These are phyloP conservation scores for Aechmea fasciata DNA, from an alignment of 176 grass and related monocot genomes.

Conservation along the genomic window DNA sequence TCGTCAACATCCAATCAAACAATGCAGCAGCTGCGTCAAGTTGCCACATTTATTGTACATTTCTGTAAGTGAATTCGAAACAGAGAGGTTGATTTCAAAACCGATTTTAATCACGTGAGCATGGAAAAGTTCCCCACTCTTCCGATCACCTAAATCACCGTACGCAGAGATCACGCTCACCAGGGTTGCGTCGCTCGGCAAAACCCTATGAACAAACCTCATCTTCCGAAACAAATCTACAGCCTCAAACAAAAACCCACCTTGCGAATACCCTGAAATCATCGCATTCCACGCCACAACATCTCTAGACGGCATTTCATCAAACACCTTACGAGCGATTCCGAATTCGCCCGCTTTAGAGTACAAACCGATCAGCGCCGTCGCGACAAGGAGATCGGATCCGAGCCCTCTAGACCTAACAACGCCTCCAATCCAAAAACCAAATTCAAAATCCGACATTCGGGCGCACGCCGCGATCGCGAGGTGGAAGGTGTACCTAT, in stretches of 20 bases:
- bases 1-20: constrained; percentile 40
- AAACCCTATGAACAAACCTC: constrained; percentile 13
- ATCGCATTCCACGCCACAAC: constrained; percentile 41
- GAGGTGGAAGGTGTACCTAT: constrained; percentile 52
- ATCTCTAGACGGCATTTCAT: constrained; percentile 41
- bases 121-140: constrained; percentile 21
- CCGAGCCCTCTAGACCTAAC: constrained; percentile 18
- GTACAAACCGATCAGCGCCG: constrained; percentile 37
- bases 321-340: constrained; percentile 43
- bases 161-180: constrained; percentile 48
- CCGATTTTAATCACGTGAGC: constrained; percentile 31
- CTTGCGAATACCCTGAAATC: constrained; percentile 36
- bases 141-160: constrained; percentile 8
- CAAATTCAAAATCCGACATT: constrained; percentile 14
- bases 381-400: constrained; percentile 44
- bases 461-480: constrained; percentile 35
- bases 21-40: constrained; percentile 31
- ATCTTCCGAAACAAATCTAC: constrained; percentile 30
- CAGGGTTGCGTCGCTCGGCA: constrained; percentile 34
- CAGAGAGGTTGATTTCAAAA: constrained; percentile 23
- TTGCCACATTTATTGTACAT: constrained; percentile 33
- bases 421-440: not conserved
- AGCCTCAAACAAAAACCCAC: constrained; percentile 23
- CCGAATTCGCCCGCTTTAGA: constrained; percentile 20
- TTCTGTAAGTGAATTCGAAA: constrained; percentile 47